These are phyloP conservation scores for Ustilago crameri DNA, from an alignment of 1,284 basidiomycete genomes.

Conservation along the genomic window DNA sequence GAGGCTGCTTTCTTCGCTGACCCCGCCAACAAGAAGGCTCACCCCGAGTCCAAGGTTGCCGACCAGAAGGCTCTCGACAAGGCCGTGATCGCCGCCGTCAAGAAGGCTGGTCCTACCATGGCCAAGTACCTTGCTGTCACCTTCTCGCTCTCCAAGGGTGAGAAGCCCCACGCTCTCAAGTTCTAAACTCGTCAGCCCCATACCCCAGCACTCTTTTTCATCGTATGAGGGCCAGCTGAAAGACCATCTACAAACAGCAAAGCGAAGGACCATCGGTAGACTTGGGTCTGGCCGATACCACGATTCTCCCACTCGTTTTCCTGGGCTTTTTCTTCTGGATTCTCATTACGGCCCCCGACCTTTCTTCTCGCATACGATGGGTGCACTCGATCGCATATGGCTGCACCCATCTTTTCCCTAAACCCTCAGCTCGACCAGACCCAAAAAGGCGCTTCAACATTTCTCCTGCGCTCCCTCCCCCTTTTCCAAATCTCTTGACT, in stretches of 20 bases:
- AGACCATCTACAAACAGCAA: not conserved
- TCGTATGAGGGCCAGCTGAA: not conserved
- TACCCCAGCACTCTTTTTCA: conserved; percentile 16
- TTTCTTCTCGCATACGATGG: not conserved
- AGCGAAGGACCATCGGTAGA: conserved; percentile 13
- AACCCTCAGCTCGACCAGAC: conserved; percentile 25
- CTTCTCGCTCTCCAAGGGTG: conserved; percentile 95
- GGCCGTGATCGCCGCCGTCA: conserved; percentile 83
- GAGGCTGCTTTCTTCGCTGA: conserved; percentile 96
- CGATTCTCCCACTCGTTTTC: conserved; percentile 11
- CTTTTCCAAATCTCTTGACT: not conserved
- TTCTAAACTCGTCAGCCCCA: conserved; percentile 73
- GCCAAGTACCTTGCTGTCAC: conserved; percentile 92
- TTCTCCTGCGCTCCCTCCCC: not conserved
- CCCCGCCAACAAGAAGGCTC: conserved; percentile 88
- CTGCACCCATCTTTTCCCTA: not conserved
- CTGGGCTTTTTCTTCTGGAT: not conserved
- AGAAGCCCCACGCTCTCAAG: conserved; percentile 83
- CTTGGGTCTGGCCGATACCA: conserved; percentile 29
- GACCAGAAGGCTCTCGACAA: conserved; percentile 94
- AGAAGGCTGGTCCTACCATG: conserved; percentile 87
- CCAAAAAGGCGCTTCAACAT: conserved; percentile 28
- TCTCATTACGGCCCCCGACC: not conserved
- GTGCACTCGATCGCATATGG: conserved; percentile 2
- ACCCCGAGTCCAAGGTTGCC: conserved; percentile 86